A percentile compares a stretch with the other conserved stretches of the same genome.
These are phyloP conservation scores for Escallonia rubra DNA, from an alignment of 129 eudicot genomes.

Conservation along the genomic window DNA sequence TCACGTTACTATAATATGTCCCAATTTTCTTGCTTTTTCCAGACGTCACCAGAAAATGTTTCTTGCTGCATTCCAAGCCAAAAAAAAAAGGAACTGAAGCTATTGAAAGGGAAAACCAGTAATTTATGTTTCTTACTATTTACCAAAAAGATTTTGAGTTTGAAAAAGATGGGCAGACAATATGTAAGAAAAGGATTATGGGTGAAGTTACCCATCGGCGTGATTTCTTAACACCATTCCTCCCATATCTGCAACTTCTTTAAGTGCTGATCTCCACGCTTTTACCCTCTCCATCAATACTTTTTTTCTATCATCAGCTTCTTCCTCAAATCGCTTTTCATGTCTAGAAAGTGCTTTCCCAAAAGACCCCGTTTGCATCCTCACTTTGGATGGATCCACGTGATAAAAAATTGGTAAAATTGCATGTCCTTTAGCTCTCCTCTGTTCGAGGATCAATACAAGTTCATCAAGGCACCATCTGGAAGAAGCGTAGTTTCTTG, in stretches of 20 bases:
- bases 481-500: constrained; percentile 10
- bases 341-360: not conserved
- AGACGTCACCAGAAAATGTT: not conserved
- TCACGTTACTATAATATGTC: too few relatives aligned
- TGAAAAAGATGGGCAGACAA: not conserved
- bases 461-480: constrained; percentile 22
- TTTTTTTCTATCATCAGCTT: not conserved
- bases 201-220: not conserved
- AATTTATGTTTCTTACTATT: not conserved
- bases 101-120: not conserved
- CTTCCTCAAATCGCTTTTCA: not conserved
- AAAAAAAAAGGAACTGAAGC: not conserved
- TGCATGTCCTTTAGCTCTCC: not conserved
- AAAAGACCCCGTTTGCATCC: not conserved
- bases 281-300: not conserved
- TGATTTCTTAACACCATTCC: not conserved
- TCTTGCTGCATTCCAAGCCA: not conserved
- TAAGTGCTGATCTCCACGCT: not conserved
- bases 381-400: constrained; percentile 10
- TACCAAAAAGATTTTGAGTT: not conserved
- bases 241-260: not conserved
- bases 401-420: constrained; percentile 19
- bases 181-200: not conserved
- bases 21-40: not conserved
- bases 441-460: constrained; percentile 4